Evolutionary conservation across 768 basidiomycete genomes (phyloP).

Genomic region (Podaxis mareebaensis): DNA sequence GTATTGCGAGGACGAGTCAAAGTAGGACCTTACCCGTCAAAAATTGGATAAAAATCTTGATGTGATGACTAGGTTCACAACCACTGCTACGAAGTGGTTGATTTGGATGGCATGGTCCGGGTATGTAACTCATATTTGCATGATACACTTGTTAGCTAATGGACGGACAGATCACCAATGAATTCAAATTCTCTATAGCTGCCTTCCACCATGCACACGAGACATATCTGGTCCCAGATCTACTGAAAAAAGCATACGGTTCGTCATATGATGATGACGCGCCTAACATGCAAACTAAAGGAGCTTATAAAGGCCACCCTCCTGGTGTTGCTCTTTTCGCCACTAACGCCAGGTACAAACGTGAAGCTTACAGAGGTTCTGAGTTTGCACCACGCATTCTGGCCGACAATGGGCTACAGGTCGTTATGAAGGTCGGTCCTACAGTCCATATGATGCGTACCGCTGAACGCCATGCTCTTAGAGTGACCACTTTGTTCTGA

Average conservation of each 20-base stretch:
- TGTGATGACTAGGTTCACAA: slow-evolving; percentile 43
- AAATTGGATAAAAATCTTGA: not conserved
- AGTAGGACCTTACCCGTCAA: slow-evolving; percentile 29
- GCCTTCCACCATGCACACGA: slow-evolving; percentile 82
- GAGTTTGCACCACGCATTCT: slow-evolving; percentile 77
- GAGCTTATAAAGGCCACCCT: slow-evolving; percentile 42
- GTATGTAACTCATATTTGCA: slow-evolving; percentile 30
- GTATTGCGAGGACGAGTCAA: slow-evolving; percentile 78
- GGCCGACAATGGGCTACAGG: slow-evolving; percentile 64
- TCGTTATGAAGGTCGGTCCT: slow-evolving; percentile 67
- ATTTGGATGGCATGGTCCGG: slow-evolving; percentile 68
- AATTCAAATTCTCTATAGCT: slow-evolving; percentile 72
- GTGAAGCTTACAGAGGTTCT: slow-evolving; percentile 77
- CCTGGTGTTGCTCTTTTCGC: slow-evolving; percentile 80
- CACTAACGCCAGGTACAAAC: slow-evolving; percentile 57
- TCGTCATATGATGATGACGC: slow-evolving; percentile 13
- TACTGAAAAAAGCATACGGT: slow-evolving; percentile 73
- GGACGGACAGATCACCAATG: slow-evolving; percentile 48
- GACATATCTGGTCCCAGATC: slow-evolving; percentile 81
- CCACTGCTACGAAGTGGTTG: slow-evolving; percentile 65
- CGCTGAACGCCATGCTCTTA: slow-evolving; percentile 22
- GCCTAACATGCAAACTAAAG: not conserved
- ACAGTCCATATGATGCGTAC: not conserved
- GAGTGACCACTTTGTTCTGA: slow-evolving; percentile 64
- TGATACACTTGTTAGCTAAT: not conserved